phyloP scores from a whole-genome alignment of 345 rosid species.

The Linum tenue region DNA sequence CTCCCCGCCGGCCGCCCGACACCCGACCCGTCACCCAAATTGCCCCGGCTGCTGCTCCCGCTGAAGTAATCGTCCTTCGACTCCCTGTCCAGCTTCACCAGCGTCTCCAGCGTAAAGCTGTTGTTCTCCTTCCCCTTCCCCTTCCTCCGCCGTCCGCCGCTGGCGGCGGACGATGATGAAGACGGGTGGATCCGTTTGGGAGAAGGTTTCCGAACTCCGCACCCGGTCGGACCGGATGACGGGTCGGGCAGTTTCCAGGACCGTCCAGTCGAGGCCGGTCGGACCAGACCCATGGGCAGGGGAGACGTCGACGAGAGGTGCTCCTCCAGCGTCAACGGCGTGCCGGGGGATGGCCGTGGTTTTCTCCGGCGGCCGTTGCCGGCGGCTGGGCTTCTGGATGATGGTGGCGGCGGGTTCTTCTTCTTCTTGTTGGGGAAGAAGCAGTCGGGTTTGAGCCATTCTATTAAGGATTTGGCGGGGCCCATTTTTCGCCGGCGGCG shows the following conservation, averaged over 20 bases:
- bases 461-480: background rate
- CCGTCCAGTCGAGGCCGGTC: no score
- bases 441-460: conserved; percentile 1
- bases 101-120: background rate
- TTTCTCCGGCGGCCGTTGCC: background rate
- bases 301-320: background rate
- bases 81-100: background rate
- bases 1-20: background rate
- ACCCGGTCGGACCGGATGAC: no score
- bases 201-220: background rate
- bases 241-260: no score
- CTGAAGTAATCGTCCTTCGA: background rate
- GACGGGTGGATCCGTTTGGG: background rate
- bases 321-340: background rate
- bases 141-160: background rate
- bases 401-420: background rate
- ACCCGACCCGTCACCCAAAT: background rate
- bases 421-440: background rate
- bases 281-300: background rate
- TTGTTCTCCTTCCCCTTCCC: background rate
- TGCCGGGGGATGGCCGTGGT: background rate
- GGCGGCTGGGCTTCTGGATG: background rate
- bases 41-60: background rate
- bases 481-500: background rate
- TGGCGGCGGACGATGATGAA: background rate